Conservation (phyloP, 73 alveolate species). For the Paramecium pentaurelia region DNA sequence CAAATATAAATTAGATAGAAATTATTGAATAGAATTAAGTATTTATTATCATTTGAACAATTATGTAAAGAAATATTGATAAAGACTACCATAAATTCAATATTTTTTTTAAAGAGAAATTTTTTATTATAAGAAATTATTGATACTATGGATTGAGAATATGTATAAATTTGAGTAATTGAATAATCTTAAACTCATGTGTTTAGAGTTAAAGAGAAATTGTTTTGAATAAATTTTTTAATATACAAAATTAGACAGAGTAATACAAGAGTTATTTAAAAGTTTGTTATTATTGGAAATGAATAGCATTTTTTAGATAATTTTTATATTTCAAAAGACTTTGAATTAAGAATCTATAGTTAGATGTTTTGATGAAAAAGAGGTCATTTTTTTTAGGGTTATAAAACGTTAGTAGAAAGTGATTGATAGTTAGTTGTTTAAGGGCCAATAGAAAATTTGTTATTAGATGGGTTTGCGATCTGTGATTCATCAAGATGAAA, state of each 20-base stretch:
- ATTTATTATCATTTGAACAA: neutral
- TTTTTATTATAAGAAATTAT: no score
- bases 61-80: neutral
- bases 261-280: neutral
- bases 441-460: neutral
- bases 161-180: no score
- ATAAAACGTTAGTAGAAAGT: neutral
- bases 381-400: neutral
- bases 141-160: no score
- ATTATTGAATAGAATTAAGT: neutral
- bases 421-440: neutral
- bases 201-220: no score
- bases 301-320: neutral
- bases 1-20: neutral
- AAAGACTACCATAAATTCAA: no score
- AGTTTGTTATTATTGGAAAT: neutral
- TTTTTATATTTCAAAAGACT: no score
- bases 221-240: no score
- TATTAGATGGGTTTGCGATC: neutral
- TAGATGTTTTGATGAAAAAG: neutral
- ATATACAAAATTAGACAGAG: neutral
- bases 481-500: neutral
- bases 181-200: no score
- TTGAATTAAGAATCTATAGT: neutral
- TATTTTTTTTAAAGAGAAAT: no score